Percentiles rank a stretch among this genome's conserved stretches.
These are phyloP conservation scores for Mycogone perniciosa DNA, from an alignment of 2,329 filamentous ascomycete genomes.

Conservation along the genomic window DNA sequence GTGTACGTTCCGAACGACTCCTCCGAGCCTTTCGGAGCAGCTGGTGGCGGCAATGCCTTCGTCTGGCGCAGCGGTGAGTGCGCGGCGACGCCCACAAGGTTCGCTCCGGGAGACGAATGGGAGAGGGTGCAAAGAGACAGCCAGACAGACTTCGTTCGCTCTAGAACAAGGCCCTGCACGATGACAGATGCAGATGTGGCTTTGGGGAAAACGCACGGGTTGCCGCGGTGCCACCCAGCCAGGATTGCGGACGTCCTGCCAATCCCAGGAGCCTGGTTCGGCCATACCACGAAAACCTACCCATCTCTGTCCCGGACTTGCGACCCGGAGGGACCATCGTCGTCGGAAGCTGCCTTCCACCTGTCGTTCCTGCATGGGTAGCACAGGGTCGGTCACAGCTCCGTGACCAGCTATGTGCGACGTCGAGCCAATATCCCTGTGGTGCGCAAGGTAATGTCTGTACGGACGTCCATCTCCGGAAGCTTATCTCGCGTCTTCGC, in stretches of 20 bases:
- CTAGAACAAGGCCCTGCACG: constrained; percentile 1
- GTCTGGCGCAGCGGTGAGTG: neutral
- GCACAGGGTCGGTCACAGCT: constrained; percentile 13
- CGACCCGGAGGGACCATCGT: constrained; percentile 1
- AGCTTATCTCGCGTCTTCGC: neutral
- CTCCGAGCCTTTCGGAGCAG: neutral
- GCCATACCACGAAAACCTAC: constrained; percentile 5
- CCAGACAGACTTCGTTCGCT: neutral
- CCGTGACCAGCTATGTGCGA: constrained; percentile 12
- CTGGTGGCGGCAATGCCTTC: neutral
- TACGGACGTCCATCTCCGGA: neutral
- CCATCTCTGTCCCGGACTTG: constrained; percentile 1
- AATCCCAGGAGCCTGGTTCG: constrained; percentile 7
- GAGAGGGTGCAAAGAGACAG: neutral
- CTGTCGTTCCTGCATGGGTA: constrained; percentile 16
- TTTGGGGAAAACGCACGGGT: neutral
- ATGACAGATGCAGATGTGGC: constrained; percentile 10
- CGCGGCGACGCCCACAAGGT: neutral
- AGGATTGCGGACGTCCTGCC: neutral
- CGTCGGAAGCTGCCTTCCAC: constrained; percentile 4
- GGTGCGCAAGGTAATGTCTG: neutral
- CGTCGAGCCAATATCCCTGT: constrained; percentile 9
- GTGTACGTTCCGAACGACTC: too few relatives aligned
- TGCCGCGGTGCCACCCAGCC: constrained; percentile 1
- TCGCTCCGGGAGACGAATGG: neutral